phyloP scores from a whole-genome alignment of 345 rosid genomes.

The Bruguiera sexangula region DNA sequence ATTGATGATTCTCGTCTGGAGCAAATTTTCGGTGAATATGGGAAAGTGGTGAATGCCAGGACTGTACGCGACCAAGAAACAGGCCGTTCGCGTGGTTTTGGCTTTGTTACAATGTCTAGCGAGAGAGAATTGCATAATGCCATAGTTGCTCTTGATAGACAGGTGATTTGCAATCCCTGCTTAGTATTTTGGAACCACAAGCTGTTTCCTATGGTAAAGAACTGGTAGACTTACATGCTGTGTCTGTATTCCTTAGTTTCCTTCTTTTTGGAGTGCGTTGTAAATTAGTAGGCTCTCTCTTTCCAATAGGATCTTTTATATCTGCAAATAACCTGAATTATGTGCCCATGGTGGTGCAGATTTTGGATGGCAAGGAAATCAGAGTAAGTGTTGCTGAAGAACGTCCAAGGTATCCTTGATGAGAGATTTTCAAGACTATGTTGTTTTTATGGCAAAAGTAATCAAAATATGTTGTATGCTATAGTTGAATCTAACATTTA shows the following conservation, averaged over 20 bases:
- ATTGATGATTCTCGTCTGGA: neutral
- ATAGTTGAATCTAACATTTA: no score
- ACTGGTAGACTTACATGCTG: no score
- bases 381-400: neutral
- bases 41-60: constrained; percentile 1
- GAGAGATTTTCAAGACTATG: neutral
- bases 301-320: no score
- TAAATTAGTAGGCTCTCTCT: no score
- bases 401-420: neutral
- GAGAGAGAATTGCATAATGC: neutral
- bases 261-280: no score
- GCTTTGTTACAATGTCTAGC: neutral
- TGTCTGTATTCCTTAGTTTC: no score
- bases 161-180: neutral
- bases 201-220: no score
- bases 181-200: neutral
- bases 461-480: no score
- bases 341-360: no score
- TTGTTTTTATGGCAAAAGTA: no score
- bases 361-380: neutral
- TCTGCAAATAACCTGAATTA: no score
- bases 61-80: constrained; percentile 1
- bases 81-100: constrained; percentile 1
- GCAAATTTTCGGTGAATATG: constrained; percentile 2
- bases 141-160: neutral